Conservation (phyloP, 2,329 filamentous ascomycete species). For the Fusarium sp. region DNA sequence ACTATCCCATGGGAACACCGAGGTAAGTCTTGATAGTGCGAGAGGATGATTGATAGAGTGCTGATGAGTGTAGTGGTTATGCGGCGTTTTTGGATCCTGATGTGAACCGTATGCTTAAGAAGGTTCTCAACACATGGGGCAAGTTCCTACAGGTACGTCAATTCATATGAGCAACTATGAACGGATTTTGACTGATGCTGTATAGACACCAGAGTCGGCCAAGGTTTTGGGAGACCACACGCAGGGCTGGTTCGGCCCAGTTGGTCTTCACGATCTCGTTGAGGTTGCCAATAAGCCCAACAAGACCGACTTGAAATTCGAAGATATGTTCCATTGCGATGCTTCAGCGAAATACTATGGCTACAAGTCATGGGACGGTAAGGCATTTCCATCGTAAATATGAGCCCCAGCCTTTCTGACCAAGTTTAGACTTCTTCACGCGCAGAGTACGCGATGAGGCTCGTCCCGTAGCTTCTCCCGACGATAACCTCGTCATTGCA, state of each 20-base stretch:
- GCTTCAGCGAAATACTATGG: constrained; percentile 67
- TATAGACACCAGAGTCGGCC: constrained; percentile 65
- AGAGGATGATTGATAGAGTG: neutral
- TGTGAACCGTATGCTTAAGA: constrained; percentile 67
- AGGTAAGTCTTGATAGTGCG: constrained; percentile 51
- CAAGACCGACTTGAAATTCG: constrained; percentile 61
- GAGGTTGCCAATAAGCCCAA: constrained; percentile 64
- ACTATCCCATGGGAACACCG: constrained; percentile 69
- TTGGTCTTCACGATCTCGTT: constrained; percentile 62
- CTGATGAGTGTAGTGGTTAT: constrained; percentile 54
- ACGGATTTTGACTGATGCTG: neutral
- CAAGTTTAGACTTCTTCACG: constrained; percentile 70
- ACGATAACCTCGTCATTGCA: constrained; percentile 66
- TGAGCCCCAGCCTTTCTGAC: neutral
- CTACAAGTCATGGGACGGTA: constrained; percentile 75
- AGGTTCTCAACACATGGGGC: constrained; percentile 70
- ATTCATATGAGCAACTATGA: rapidly evolving
- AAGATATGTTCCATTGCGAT: constrained; percentile 73
- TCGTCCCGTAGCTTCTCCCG: constrained; percentile 69
- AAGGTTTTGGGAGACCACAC: constrained; percentile 60
- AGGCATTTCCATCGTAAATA: constrained; percentile 22
- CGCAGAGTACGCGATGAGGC: constrained; percentile 65
- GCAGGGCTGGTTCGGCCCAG: constrained; percentile 68
- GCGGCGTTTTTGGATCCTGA: constrained; percentile 68
- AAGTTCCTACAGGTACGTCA: constrained; percentile 61